Evolutionary conservation across 192 early-diverging fungal genomes (phyloP).

Genomic region (Entrophospora sp.): DNA sequence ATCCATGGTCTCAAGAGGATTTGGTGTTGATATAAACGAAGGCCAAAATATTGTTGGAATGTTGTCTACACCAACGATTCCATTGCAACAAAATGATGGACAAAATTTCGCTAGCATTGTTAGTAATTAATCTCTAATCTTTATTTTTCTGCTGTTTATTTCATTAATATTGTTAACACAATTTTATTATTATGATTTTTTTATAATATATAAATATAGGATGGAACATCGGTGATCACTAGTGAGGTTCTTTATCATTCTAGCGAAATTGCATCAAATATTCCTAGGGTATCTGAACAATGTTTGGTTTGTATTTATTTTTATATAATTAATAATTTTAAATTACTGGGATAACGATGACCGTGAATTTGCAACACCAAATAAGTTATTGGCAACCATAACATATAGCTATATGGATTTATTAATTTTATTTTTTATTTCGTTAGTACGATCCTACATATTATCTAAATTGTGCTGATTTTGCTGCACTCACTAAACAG

Average conservation of each 20-base stretch:
- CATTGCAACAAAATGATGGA: neutral
- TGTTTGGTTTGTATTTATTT: neutral
- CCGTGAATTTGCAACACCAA: too few species aligned
- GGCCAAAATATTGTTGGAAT: neutral
- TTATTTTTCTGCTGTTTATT: neutral
- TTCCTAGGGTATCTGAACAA: neutral
- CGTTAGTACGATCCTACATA: slow-evolving; percentile 12
- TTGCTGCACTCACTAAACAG: slow-evolving; percentile 10
- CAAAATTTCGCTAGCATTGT: too few species aligned
- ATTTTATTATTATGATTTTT: neutral
- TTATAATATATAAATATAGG: neutral
- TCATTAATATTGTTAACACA: neutral
- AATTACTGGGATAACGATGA: too few species aligned
- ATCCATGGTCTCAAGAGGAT: neutral
- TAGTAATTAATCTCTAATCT: too few species aligned
- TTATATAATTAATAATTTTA: neutral
- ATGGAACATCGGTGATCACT: neutral
- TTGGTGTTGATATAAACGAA: neutral
- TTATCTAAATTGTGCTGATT: slow-evolving; percentile 10
- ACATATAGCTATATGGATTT: too few species aligned
- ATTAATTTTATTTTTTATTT: too few species aligned
- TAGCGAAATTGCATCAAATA: neutral
- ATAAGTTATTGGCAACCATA: too few species aligned
- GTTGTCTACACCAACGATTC: neutral
- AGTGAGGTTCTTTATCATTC: neutral